A percentile compares a stretch with the other conserved stretches of the same genome.
Conservation (phyloP, 352 stramenopile species). For the Globisporangium spinosum region DNA sequence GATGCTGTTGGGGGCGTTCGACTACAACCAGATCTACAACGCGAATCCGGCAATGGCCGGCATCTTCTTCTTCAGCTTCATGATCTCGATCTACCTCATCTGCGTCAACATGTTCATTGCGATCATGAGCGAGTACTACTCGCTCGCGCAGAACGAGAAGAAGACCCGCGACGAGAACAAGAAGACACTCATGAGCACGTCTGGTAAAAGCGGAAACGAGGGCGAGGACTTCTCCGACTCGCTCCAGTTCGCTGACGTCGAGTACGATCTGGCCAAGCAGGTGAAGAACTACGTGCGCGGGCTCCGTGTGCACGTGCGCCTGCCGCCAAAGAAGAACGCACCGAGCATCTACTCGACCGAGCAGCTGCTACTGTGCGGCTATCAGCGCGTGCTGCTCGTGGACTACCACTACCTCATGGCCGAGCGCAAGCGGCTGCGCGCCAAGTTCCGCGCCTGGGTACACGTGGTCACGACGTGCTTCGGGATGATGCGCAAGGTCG, state of each 20-base stretch:
- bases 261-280: constrained; percentile 79
- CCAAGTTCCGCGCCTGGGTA: constrained; percentile 59
- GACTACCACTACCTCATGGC: constrained; percentile 74
- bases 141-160: constrained; percentile 65
- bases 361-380: constrained; percentile 51
- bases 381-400: constrained; percentile 65
- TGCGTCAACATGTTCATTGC: constrained; percentile 86
- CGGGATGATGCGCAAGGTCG: constrained; percentile 47
- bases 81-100: constrained; percentile 79
- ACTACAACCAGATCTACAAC: constrained; percentile 43
- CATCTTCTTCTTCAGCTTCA: constrained; percentile 85
- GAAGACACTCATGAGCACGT: constrained; percentile 22
- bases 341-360: constrained; percentile 38
- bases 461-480: constrained; percentile 46
- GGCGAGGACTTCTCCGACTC: constrained; percentile 34
- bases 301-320: constrained; percentile 51
- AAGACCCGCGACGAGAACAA: constrained; percentile 53
- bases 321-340: constrained; percentile 38
- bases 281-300: constrained; percentile 55
- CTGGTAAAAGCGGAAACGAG: constrained; percentile 27
- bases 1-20: constrained; percentile 77
- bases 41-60: constrained; percentile 48
- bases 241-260: constrained; percentile 58
- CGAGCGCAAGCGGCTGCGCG: constrained; percentile 54
- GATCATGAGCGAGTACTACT: constrained; percentile 86